These are phyloP conservation scores for Ogataea trehalophila DNA, from an alignment of 805 yeast genomes.

Conservation along the genomic window DNA sequence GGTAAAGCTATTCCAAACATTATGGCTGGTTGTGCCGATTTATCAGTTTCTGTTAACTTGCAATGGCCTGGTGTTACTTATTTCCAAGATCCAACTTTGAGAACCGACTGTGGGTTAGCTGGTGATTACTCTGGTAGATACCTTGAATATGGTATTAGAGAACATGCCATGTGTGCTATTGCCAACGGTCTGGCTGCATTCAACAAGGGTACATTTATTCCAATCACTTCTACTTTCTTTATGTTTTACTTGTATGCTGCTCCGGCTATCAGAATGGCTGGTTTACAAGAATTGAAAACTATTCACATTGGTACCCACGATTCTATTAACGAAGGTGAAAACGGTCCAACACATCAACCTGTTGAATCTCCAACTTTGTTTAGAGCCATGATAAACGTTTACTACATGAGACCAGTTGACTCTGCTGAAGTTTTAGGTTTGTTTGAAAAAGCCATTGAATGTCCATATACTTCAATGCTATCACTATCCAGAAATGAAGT, in stretches of 20 bases:
- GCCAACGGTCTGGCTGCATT: conserved; percentile 94
- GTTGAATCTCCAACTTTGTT: conserved; percentile 67
- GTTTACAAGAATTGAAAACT: conserved; percentile 76
- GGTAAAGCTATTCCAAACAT: conserved; percentile 61
- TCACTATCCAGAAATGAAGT: conserved; percentile 83
- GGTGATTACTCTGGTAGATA: conserved; percentile 92
- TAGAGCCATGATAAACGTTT: conserved; percentile 76
- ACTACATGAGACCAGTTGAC: conserved; percentile 91
- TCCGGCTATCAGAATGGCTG: conserved; percentile 83
- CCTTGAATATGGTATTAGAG: conserved; percentile 96
- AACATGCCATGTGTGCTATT: conserved; percentile 98
- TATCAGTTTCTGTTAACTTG: conserved; percentile 86
- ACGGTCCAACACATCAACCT: conserved; percentile 93
- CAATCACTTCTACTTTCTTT: conserved; percentile 53
- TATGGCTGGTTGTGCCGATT: conserved; percentile 97
- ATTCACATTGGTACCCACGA: conserved; percentile 88
- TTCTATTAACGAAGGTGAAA: conserved; percentile 88
- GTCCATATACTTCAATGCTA: conserved; percentile 57
- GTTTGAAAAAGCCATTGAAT: conserved; percentile 58
- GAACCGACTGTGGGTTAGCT: conserved; percentile 38
- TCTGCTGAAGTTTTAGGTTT: conserved; percentile 87
- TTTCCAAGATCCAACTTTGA: conserved; percentile 81
- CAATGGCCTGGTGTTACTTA: conserved; percentile 82
- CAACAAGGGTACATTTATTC: conserved; percentile 83
- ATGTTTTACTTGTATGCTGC: conserved; percentile 86